Base-by-base conservation (phyloP, 2,329 filamentous ascomycete species). In the Delphinella strobiligena region DNA sequence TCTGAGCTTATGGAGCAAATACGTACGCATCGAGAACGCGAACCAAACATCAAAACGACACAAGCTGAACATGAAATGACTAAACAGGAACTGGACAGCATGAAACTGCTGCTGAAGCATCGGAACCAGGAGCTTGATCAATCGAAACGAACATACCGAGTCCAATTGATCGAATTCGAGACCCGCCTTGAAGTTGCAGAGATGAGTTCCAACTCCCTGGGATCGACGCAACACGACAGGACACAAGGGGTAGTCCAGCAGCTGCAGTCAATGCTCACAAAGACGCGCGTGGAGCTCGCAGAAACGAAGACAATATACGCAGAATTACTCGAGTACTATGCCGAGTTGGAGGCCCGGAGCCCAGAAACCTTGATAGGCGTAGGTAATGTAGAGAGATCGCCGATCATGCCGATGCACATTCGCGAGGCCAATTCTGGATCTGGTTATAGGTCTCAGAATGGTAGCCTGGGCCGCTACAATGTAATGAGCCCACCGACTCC, bases 11-110 rank as follows among this genome's bases (percentile, higher is more conserved):
- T 74, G n/a, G 67, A 69, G 12, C 69, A 72, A 15, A 68, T 83
- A 45, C 69, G 75, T 2, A 72, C 77, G 34, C 72, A 74, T 40
- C 78, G 85, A 51, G 73, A 75, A 31, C 71, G 71, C 34, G 77
- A 85, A 49, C 62, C 71, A 24, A 73, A 78, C 43, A 68, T 75
- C 31, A 67, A 40, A 24, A 33, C 37, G 14, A 71, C 71, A 33
- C 78, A 85, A 49, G 63, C 72, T 29, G 74, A 78, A 44, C 68
- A 75, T 33, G 68, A 78, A 39, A 60, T 61, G 15, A 69, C 74
- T 1, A 67, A 74, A 34, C 67, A 71, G n/a, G 68, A 72, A 19
- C 72, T 75, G 1, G 70, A 74, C 12, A 64, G 72, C 19, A 67
- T 79, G 10, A 68, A 76, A 29, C 72, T 27, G 15, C 37, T 41